A percentile compares a stretch with the other conserved stretches of the same genome.
phyloP scores from a whole-genome alignment of 345 rosid species.

The Eucalyptus leucophloia region DNA sequence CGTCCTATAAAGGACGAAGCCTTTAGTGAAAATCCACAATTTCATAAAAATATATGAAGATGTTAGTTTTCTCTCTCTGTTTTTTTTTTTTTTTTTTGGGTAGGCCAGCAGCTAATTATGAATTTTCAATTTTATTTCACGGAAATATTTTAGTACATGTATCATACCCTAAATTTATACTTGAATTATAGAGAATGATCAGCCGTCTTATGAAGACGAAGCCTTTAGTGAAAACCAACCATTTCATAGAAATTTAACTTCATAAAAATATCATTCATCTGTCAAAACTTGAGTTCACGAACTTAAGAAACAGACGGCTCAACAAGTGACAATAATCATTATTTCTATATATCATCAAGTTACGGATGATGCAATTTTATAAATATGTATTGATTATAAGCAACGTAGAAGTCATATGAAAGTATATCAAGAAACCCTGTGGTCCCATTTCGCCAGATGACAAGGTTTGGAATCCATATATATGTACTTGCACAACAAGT shows the following conservation, averaged over 20 bases:
- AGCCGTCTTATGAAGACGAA: not conserved
- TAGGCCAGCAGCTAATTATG: not conserved
- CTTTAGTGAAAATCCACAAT: not conserved
- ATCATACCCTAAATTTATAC: not conserved
- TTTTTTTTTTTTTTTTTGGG: not conserved
- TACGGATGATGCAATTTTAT: not conserved
- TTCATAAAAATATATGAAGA: no score
- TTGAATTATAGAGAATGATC: not conserved
- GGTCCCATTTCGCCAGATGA: no score
- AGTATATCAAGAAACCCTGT: no score
- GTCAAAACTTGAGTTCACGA: not conserved
- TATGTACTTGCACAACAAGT: not conserved
- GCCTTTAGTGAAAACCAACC: not conserved
- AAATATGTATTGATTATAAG: no score
- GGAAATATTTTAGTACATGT: not conserved
- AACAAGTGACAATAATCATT: not conserved
- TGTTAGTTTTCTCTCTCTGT: no score
- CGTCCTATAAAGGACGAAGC: no score
- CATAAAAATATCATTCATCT: accelerated
- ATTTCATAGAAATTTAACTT: no score
- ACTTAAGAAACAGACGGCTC: not conserved
- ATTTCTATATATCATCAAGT: not conserved
- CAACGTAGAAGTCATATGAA: no score
- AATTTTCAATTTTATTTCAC: no score
- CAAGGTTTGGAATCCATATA: not conserved